phyloP scores from a whole-genome alignment of 257 asterid genomes.

The Primulina huaijiensis region DNA sequence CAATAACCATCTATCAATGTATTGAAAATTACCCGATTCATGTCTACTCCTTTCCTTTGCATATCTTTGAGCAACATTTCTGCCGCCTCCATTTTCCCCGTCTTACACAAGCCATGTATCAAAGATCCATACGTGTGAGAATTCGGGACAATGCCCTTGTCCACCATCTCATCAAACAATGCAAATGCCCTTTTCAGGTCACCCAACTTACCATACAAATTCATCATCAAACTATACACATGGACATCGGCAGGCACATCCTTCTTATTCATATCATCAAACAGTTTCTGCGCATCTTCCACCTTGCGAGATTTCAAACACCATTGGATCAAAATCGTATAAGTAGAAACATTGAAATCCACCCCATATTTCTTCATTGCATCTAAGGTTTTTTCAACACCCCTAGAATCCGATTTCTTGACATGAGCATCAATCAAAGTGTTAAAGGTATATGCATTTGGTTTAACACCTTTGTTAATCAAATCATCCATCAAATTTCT shows the following conservation, averaged over 20 bases:
- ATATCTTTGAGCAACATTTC: constrained; percentile 66
- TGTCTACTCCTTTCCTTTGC: constrained; percentile 68
- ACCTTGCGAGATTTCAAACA: constrained; percentile 31
- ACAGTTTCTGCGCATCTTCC: constrained; percentile 57
- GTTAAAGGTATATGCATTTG: constrained; percentile 63
- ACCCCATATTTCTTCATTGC: constrained; percentile 63
- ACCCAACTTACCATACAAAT: constrained; percentile 44
- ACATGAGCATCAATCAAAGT: constrained; percentile 62
- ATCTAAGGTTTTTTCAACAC: constrained; percentile 43
- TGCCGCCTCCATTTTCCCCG: constrained; percentile 67
- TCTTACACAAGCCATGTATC: constrained; percentile 63
- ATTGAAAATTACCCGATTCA: constrained; percentile 62
- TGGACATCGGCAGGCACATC: constrained; percentile 52
- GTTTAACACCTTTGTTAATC: constrained; percentile 55
- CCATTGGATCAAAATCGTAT: constrained; percentile 57
- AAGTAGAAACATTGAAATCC: constrained; percentile 55
- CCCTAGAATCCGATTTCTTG: constrained; percentile 42
- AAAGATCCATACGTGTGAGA: constrained; percentile 71
- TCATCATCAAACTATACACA: constrained; percentile 58
- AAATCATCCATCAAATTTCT: constrained; percentile 50
- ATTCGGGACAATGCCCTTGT: constrained; percentile 61
- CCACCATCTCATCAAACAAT: constrained; percentile 66
- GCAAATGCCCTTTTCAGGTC: constrained; percentile 55
- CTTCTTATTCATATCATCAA: constrained; percentile 58
- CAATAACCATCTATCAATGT: constrained; percentile 85